Evolutionary conservation across 1,139 yeast species (phyloP).

Genomic region (Candida freyschussii): DNA sequence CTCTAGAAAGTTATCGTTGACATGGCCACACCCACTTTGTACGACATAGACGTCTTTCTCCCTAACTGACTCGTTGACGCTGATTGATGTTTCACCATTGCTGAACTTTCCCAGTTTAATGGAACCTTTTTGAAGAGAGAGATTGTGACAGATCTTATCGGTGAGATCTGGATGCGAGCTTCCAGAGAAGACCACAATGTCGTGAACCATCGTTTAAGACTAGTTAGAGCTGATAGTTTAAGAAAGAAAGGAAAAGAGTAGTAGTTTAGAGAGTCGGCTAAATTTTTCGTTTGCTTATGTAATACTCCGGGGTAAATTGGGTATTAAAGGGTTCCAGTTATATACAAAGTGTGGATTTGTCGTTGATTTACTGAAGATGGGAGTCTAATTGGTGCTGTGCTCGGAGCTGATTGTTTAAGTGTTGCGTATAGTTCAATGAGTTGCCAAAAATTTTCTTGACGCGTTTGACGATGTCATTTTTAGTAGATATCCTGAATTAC

Average conservation of each 20-base stretch:
- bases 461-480: no score
- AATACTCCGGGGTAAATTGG: no score
- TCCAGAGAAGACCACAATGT: conserved; percentile 67
- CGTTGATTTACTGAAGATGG: no score
- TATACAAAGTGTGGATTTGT: no score
- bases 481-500: no score
- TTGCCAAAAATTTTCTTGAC: no score
- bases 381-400: no score
- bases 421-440: no score
- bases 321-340: no score
- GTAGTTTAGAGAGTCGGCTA: neutral
- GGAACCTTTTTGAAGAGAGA: conserved; percentile 57
- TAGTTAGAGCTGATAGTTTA: no score
- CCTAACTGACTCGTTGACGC: conserved; percentile 77
- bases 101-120: conserved; percentile 57
- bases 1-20: conserved; percentile 88
- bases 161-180: conserved; percentile 62
- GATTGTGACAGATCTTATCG: conserved; percentile 56
- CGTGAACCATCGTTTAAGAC: conserved; percentile 37
- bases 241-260: neutral
- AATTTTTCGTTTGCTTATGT: no score
- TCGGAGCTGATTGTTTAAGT: no score
- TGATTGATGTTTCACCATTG: conserved; percentile 90
- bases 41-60: conserved; percentile 88
- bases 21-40: conserved; percentile 72